Percentiles rank a stretch among this genome's conserved stretches.
phyloP scores from a whole-genome alignment of 2,329 filamentous ascomycete genomes.

The Botryosphaeria dothidea region DNA sequence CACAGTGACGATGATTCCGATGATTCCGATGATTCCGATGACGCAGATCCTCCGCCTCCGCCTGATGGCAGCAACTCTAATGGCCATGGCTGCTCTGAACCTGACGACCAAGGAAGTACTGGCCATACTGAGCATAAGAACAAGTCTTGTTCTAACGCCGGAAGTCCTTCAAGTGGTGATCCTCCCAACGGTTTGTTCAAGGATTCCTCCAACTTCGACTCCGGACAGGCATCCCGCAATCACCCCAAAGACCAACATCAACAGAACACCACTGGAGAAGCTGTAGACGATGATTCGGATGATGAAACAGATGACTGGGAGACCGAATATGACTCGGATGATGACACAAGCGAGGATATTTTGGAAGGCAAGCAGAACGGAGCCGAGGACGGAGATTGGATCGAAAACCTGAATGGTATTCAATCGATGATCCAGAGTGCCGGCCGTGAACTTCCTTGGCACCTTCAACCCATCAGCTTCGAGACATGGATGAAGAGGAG shows the following conservation, averaged over 20 bases:
- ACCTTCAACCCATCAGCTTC: background rate
- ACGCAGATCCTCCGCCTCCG: background rate
- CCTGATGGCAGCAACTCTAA: background rate
- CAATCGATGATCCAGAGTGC: background rate
- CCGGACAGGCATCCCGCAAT: too few species aligned
- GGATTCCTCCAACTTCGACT: background rate
- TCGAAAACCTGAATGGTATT: background rate
- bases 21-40: too few species aligned
- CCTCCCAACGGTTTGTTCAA: background rate
- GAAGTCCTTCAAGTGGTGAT: background rate
- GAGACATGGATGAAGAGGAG: background rate
- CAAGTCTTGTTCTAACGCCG: background rate
- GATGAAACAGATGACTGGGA: too few species aligned
- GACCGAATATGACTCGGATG: background rate
- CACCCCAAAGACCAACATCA: too few species aligned
- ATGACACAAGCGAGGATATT: background rate
- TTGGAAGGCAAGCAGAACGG: background rate
- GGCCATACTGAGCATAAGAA: background rate
- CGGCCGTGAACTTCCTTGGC: background rate
- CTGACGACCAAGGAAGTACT: background rate
- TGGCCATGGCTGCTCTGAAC: background rate
- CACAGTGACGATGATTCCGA: background rate
- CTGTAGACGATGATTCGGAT: too few species aligned
- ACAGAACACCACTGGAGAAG: too few species aligned
- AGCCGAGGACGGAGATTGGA: background rate